Percentiles rank a stretch among this genome's conserved stretches.
Evolutionary conservation across 2,329 filamentous ascomycete species (phyloP).

Genomic region (Microcyclospora tardicrescens): DNA sequence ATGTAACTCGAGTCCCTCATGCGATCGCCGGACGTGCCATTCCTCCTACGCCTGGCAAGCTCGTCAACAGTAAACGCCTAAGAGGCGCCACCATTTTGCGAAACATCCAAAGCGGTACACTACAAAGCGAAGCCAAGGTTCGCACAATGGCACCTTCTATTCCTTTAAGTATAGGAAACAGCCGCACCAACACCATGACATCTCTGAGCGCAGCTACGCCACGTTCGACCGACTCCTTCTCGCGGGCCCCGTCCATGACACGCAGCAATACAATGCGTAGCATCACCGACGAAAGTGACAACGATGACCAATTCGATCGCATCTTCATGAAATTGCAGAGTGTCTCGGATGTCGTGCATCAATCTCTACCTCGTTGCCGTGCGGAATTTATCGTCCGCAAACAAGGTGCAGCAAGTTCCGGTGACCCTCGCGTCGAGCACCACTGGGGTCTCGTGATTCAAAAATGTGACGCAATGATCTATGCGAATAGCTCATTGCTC

Average conservation of each 20-base stretch:
- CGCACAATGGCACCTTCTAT: constrained; percentile 25
- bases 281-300: constrained; percentile 49
- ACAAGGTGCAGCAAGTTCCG: constrained; percentile 45
- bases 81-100: constrained; percentile 40
- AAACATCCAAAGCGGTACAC: constrained; percentile 23
- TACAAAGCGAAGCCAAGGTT: constrained; percentile 13
- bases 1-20: constrained; percentile 14
- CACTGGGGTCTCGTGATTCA: constrained; percentile 59
- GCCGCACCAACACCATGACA: constrained; percentile 41
- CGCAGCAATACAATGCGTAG: constrained; percentile 38
- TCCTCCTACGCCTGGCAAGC: constrained; percentile 36
- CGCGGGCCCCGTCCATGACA: constrained; percentile 29
- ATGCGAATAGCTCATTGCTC: constrained; percentile 61
- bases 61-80: constrained; percentile 31
- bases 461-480: constrained; percentile 56
- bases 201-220: constrained; percentile 46
- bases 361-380: constrained; percentile 56
- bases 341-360: constrained; percentile 60
- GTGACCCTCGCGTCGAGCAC: constrained; percentile 29
- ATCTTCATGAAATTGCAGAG: constrained; percentile 66
- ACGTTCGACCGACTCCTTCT: constrained; percentile 70
- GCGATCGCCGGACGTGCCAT: constrained; percentile 22
- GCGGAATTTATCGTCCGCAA: constrained; percentile 53
- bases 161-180: constrained; percentile 34
- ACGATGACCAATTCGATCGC: constrained; percentile 73